Evolutionary conservation across 495 filamentous ascomycete species (phyloP), one percentile per base, ranked within the genome.

Genomic region (Xylaria flabelliformis): DNA sequence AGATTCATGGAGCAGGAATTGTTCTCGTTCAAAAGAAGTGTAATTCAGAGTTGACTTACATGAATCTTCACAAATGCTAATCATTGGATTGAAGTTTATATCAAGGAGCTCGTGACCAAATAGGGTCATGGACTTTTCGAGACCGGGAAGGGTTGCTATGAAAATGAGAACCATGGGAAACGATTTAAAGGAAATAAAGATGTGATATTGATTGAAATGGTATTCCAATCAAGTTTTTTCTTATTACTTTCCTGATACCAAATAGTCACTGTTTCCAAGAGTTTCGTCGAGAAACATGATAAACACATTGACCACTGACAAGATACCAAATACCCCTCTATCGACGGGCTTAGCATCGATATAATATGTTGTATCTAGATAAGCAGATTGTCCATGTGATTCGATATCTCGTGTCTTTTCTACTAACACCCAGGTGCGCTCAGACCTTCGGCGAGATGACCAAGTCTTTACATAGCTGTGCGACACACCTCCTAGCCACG

Each of bases 401-500:
- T 55, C 21, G 21, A 39, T 39, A 2, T 39, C 15, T 61, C 34
- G 9, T 13, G 55, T 21, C 32, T 13, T 59, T 32, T 59, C 34
- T 58, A n/a, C 34, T 36, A 4, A 61, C 24, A 10, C 7, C 19
- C n/a, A 39, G 58, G 34, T 21, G 39, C 58, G 58, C 58, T 61
- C 58, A 61, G 58, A 39, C 58, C 32, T 61, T 39, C 58, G 0
- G 34, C 34, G 26, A 61, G 58, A 39, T 61, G 58, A 61, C 58
- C 58, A 39, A 61, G 17, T 39, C 58, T 19, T 39, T 61, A 61
- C 58, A 61, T 39, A 61, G 32, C 58, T 39, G 58, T 61, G 58
- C 58, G 32, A 61, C 58, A 39, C 55, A 34, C 55, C 58, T 61
- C 10, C 34, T 4, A 10, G 58, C 58, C 32, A 39, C 34, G 32